Base-by-base conservation (phyloP, 1,139 yeast species). In the Spathaspora sp. region DNA sequence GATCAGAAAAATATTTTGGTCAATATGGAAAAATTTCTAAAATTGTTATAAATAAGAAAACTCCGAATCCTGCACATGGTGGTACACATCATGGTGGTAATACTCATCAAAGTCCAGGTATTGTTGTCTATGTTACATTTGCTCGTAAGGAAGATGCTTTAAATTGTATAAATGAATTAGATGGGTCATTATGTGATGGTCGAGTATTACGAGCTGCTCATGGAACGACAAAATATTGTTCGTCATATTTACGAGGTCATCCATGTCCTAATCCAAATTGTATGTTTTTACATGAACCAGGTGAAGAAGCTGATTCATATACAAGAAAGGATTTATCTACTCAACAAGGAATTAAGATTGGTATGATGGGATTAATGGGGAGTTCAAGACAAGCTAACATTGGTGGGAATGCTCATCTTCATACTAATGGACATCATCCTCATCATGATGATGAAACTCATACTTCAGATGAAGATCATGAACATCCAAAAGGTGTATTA, bases 261-360 rank as follows among this genome's bases (percentile, higher is more conserved):
- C 85, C 95, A 17, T 95, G 99, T 69, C 99, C 97, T 50, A 95
- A 95, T 67, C 99, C 99, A 51, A 90, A 90, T 63, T 95, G 99
- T 76, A 95, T 95, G 99, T 95, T 93, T 61, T 76, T 95, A 58
- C 99, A 95, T 64, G 99, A 95, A 66, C 99, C 99, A 2, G 99
- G 99, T 50, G 99, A 95, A 70, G 99, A 95, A 65, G 98, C 98
- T 1, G 99, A 95, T 60, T 86, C 96, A 7, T 93, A 89, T 67
- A 89, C 97, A 29, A 84, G 97, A 67, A 95, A 91, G 63, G 97
- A 91, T 62, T 76, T 90, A 61, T 84, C 91, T 11, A 87, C 95
- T 13, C 87, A 88, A 61, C 90, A 87, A 59, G 83, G 84, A 55
- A 76, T 81, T 52, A 81, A 79, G 63, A 80, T 81, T 80, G 77